Evolutionary conservation across 192 early-diverging fungal genomes (phyloP), one percentile per base, ranked within the genome.

Genomic region (Backusella psychrophila): DNA sequence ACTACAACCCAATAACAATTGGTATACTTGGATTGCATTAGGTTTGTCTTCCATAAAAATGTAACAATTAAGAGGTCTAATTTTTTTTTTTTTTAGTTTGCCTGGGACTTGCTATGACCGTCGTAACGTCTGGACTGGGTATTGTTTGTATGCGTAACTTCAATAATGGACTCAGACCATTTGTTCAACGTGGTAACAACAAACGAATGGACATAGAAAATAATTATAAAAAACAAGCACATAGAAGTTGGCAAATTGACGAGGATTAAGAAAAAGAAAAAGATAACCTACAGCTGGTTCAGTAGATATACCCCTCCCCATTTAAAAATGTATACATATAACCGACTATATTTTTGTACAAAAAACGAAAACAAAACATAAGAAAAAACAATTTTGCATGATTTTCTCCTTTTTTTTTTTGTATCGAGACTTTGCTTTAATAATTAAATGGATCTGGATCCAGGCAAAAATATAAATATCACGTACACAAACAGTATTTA

Each of bases 21-120:
- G 82, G 82, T 78, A 77, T 26, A 76, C 78, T 7, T 83, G 82
- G 82, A 79, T 83, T 71, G 75, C 77, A 39, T n/a, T 77, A 29
- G 71, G 79, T 80, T 76, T 66, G 74, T 75, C 35, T 29, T 31
- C 29, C 33, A 71, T 65, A 23, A 35, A 59, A 12, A 29, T 35
- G 34, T 19, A 39, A 49, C 29, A 66, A 23, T 4, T 1, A 65
- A 29, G 14, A 33, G 34, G 23, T 19, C 70, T 56, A 29, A 41
- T 41, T 56, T 67, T 14, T 31, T 29, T 31, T 29, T 31, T 66
- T 56, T 70, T 63, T 71, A 52, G 78, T 82, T n/a, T 82, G 68
- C 44, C 23, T 72, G 2, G 74, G 81, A 39, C 44, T 77, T 34
- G 77, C 75, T 26, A 33, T 73, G 9, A 56, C 71, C 41, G 56